These are phyloP conservation scores for Rasamsonia emersonii DNA, from an alignment of 2,329 filamentous ascomycete genomes.

Conservation along the genomic window DNA sequence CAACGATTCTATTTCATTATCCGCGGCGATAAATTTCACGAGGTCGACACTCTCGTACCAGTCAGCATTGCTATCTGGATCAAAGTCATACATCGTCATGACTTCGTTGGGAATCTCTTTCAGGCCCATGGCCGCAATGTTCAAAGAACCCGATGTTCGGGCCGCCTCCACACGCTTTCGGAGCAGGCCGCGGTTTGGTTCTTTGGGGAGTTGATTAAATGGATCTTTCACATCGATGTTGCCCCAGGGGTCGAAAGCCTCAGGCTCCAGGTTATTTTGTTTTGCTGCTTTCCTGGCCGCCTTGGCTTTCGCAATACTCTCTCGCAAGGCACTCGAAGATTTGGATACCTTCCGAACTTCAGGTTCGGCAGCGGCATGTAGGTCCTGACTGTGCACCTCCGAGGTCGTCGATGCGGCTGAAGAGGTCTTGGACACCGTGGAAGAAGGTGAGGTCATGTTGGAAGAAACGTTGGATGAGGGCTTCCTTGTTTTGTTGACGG, in stretches of 20 bases:
- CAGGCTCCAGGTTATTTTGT: conserved; percentile 19
- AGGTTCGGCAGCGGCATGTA: conserved; percentile 16
- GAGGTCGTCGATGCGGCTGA: conserved; percentile 19
- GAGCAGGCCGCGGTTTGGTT: conserved; percentile 57
- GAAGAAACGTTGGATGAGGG: conserved; percentile 22
- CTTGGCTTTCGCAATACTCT: conserved; percentile 89
- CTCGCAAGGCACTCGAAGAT: conserved; percentile 71
- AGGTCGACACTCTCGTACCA: conserved; percentile 94
- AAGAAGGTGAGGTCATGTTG: conserved; percentile 22
- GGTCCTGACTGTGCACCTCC: conserved; percentile 21
- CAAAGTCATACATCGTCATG: conserved; percentile 80
- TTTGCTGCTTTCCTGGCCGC: conserved; percentile 58
- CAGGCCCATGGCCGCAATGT: conserved; percentile 76
- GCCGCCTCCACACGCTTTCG: conserved; percentile 64
- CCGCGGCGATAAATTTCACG: conserved; percentile 72
- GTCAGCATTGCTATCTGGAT: conserved; percentile 54
- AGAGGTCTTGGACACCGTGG: conserved; percentile 21
- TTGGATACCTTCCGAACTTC: conserved; percentile 46
- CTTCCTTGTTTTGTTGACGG: conserved; percentile 31
- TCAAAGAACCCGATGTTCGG: conserved; percentile 69
- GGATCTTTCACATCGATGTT: conserved; percentile 30
- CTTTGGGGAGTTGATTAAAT: conserved; percentile 55
- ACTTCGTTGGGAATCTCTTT: conserved; percentile 74
- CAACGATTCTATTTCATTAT: conserved; percentile 75
- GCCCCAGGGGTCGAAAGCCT: conserved; percentile 38